Percentiles rank a stretch among this genome's conserved stretches.
These are phyloP conservation scores for Phytophthora fragariaefolia DNA, from an alignment of 352 stramenopile genomes.

Conservation along the genomic window DNA sequence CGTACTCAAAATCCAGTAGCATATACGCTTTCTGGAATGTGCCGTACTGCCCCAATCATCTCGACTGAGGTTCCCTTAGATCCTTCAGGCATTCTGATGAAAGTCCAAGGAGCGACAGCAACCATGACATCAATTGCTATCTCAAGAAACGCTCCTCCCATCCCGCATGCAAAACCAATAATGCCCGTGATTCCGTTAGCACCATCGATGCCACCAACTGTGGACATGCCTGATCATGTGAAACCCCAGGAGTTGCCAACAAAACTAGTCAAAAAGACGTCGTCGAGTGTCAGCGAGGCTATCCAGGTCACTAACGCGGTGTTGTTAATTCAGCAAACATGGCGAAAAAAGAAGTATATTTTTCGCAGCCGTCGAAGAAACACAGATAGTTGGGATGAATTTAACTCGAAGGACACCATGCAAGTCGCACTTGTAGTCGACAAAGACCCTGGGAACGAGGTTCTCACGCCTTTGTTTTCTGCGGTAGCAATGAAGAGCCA, in stretches of 20 bases:
- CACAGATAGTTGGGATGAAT: background rate
- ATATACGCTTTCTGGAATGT: background rate
- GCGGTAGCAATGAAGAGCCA: background rate
- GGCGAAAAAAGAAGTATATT: background rate
- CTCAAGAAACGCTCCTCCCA: slow-evolving; percentile 7
- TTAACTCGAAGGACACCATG: background rate
- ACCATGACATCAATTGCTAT: background rate
- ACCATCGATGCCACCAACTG: background rate
- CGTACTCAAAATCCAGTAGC: background rate
- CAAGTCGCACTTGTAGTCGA: slow-evolving; percentile 25
- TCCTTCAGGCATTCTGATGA: background rate
- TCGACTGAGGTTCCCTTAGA: background rate
- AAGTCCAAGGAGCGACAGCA: background rate
- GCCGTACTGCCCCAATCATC: background rate
- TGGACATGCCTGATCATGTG: background rate
- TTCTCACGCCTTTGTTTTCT: slow-evolving; percentile 14
- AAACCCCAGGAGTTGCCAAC: too few species aligned
- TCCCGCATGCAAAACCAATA: slow-evolving; percentile 33
- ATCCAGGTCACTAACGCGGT: slow-evolving; percentile 18
- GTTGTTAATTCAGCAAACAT: slow-evolving; percentile 19
- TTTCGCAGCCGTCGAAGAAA: background rate
- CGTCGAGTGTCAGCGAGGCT: slow-evolving; percentile 2
- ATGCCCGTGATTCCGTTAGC: slow-evolving; percentile 22
- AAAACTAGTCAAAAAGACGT: background rate
- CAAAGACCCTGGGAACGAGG: slow-evolving; percentile 6